These are phyloP conservation scores for Tritrichomonas foetus DNA, from an alignment of 208 protist genomes.

Conservation along the genomic window DNA sequence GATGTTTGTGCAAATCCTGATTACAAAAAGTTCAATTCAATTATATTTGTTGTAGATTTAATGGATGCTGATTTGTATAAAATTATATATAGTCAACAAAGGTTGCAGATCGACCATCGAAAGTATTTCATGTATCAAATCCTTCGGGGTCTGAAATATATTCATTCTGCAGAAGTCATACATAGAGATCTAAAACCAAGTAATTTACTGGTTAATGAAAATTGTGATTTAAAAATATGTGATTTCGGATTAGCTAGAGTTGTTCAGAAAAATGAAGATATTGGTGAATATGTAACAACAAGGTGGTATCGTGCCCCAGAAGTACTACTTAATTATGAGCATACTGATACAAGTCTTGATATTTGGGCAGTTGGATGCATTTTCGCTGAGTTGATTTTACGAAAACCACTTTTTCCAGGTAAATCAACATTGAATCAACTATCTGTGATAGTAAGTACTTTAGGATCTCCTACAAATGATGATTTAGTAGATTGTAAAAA, in stretches of 20 bases:
- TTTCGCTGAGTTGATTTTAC: constrained; percentile 86
- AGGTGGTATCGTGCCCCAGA: constrained; percentile 98
- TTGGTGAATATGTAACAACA: constrained; percentile 59
- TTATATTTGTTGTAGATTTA: constrained; percentile 86
- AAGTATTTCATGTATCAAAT: constrained; percentile 50
- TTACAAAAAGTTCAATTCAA: constrained; percentile 66
- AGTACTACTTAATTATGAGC: constrained; percentile 67
- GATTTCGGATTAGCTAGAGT: constrained; percentile 71
- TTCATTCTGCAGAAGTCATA: constrained; percentile 57
- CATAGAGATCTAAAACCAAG: constrained; percentile 64
- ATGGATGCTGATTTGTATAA: constrained; percentile 89
- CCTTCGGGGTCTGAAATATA: constrained; percentile 57
- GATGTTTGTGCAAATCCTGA: constrained; percentile 5
- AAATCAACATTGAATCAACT: neutral
- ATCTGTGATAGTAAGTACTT: neutral
- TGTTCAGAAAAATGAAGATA: constrained; percentile 64
- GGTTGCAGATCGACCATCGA: neutral
- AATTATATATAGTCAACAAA: constrained; percentile 64
- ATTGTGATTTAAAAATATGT: constrained; percentile 70
- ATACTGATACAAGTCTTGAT: constrained; percentile 70
- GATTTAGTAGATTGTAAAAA: constrained; percentile 71
- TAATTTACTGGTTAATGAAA: constrained; percentile 72
- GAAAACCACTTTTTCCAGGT: constrained; percentile 77
- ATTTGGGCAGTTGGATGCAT: constrained; percentile 97
- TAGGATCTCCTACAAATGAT: constrained; percentile 56